A percentile compares a stretch with the other conserved stretches of the same genome.
Evolutionary conservation across 176 grass and related monocot genomes (phyloP).

Genomic region (Musa beccarii): DNA sequence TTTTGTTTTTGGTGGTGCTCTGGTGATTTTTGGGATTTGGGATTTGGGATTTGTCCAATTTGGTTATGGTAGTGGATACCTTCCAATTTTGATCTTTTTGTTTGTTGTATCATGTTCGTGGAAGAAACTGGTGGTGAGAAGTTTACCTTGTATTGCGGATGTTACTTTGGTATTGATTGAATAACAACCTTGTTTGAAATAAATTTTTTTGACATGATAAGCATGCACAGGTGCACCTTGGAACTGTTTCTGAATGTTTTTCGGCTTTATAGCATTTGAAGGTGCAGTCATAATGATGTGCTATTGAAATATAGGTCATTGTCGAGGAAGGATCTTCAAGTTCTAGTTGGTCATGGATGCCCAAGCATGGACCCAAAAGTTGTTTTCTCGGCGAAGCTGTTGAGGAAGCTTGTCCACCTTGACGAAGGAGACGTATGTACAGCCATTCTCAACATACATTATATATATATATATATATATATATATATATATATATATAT

Average conservation of each 20-base stretch:
- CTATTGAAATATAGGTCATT: conserved; percentile 44
- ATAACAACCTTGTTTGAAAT: not conserved
- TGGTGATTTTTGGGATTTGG: not conserved
- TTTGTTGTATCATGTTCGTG: not conserved
- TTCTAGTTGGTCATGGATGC: conserved; percentile 84
- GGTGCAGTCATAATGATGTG: not conserved
- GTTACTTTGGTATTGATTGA: not conserved
- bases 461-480: not conserved
- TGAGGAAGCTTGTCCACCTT: conserved; percentile 86
- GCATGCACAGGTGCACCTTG: not conserved
- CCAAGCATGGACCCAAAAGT: conserved; percentile 68
- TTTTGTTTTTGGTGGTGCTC: not conserved
- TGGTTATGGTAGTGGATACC: not conserved
- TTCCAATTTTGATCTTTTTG: not conserved
- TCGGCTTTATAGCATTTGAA: not conserved
- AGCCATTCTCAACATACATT: not conserved
- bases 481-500: not conserved
- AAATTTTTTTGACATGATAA: not conserved
- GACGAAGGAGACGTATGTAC: conserved; percentile 91
- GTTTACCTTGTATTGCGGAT: not conserved
- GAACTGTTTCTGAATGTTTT: not conserved
- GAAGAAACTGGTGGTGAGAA: not conserved
- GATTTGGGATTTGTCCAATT: not conserved
- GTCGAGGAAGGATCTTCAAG: conserved; percentile 78
- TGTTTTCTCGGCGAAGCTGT: conserved; percentile 86